Evolutionary conservation across 441 rosid species (phyloP), one percentile per base, ranked within the genome.

Genomic region (Croton laevigatus): DNA sequence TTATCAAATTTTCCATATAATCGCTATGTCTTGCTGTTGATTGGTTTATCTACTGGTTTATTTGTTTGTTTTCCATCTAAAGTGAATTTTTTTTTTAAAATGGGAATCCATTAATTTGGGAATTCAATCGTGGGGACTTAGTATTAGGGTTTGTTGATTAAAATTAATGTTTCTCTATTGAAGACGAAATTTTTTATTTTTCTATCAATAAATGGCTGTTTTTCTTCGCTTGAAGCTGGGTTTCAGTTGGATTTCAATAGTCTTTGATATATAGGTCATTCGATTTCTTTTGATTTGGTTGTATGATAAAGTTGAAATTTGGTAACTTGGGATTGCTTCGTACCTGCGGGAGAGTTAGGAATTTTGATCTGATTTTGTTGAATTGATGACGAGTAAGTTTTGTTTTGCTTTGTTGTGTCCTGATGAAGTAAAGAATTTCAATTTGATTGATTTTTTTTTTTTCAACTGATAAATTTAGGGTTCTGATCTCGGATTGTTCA

Each of bases 281-380:
- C 46, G 48, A 34, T 13, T 45, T 64, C 69, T 66, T 55, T 71
- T 53, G 49, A 60, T 64, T 58, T 20, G 42, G 58, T 62, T 71
- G 60, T 57, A 38, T 66, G 27, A 61, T 70, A 67, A 65, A 76
- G 64, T 60, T 68, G 53, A 70, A 46, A 53, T 65, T 71, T 74
- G 65, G 37, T 44, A 54, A 45, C 46, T 51, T 66, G 71, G 76
- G 62, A 27, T 62, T 66, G 79, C 52, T 32, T 49, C 36, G 57
- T 37, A 58, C 11, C 64, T 40, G 32, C 13, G 32, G 72, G n/a
- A 20, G 71, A 70, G 62, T 36, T 58, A 14, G 69, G 61, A 67
- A 16, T 72, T 72, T 67, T 45, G 11, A 60, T 78, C 64, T 72
- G 62, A 73, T 58, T 40, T 59, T 63, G 32, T 48, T 51, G 40